Percentiles rank a stretch among this genome's conserved stretches.
These are phyloP conservation scores for Alternaria sp. DNA, from an alignment of 2,329 filamentous ascomycete genomes.

Conservation along the genomic window DNA sequence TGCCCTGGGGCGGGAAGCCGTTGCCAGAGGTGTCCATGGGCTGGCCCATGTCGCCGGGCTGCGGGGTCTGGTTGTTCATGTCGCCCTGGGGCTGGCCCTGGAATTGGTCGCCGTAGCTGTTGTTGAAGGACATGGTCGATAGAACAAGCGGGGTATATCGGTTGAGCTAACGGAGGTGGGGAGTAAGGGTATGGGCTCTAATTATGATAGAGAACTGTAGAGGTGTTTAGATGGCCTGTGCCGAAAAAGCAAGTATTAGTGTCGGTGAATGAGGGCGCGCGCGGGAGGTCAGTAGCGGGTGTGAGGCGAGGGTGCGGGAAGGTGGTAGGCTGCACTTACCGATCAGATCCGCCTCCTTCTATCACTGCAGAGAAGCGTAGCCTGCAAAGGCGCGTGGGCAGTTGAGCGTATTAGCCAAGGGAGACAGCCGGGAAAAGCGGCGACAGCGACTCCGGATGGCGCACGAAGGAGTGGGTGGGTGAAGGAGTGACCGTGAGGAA, in stretches of 20 bases:
- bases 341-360: conserved; percentile 27
- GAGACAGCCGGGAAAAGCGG: conserved; percentile 43
- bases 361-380: conserved; percentile 27
- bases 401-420: conserved; percentile 30
- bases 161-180: conserved; percentile 18
- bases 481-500: conserved; percentile 47
- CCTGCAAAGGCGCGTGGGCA: conserved; percentile 28
- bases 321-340: conserved; percentile 43
- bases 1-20: conserved; percentile 60
- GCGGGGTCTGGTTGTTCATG: conserved; percentile 58
- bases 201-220: conserved; percentile 42
- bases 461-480: conserved; percentile 32
- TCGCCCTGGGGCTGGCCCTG: conserved; percentile 65
- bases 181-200: conserved; percentile 41
- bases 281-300: conserved; percentile 19
- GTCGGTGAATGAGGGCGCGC: conserved; percentile 35
- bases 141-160: conserved; percentile 33
- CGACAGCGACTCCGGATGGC: conserved; percentile 46
- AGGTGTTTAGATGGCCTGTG: conserved; percentile 35
- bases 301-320: conserved; percentile 19
- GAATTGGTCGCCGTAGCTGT: conserved; percentile 67
- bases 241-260: conserved; percentile 36
- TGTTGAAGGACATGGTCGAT: conserved; percentile 70
- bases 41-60: conserved; percentile 63
- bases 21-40: conserved; percentile 63